These are phyloP conservation scores for Kuraishia ogatae DNA, from an alignment of 805 yeast species.

Conservation along the genomic window DNA sequence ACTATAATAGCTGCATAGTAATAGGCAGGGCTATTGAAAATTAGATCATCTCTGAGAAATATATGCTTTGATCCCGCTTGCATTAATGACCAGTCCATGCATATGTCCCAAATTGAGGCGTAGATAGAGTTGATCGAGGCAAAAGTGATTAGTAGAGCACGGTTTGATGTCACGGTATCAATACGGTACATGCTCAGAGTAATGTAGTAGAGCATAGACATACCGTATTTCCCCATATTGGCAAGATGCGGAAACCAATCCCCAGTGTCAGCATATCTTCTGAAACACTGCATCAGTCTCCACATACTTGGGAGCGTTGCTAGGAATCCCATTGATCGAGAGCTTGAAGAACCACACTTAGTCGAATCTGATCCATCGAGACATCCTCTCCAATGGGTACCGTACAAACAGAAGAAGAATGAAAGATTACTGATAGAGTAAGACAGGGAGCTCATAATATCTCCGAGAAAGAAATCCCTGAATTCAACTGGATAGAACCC, in stretches of 20 bases:
- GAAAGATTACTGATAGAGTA: conserved; percentile 82
- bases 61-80: conserved; percentile 52
- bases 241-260: conserved; percentile 96
- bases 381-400: conserved; percentile 57
- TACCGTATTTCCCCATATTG: conserved; percentile 69
- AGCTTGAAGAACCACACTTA: conserved; percentile 69
- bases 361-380: conserved; percentile 28
- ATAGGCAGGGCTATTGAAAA: conserved; percentile 45
- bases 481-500: conserved; percentile 95
- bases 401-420: conserved; percentile 77
- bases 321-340: conserved; percentile 75
- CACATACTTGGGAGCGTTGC: conserved; percentile 80
- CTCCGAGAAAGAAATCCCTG: conserved; percentile 89
- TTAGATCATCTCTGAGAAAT: conserved; percentile 64
- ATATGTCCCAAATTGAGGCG: conserved; percentile 77
- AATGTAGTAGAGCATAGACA: conserved; percentile 61
- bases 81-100: conserved; percentile 93
- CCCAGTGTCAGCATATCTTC: conserved; percentile 90
- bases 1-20: conserved; percentile 70
- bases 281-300: conserved; percentile 83
- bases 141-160: conserved; percentile 60
- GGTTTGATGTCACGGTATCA: conserved; percentile 28
- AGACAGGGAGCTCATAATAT: conserved; percentile 79
- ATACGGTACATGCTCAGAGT: conserved; percentile 75
- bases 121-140: conserved; percentile 67